Conservation (phyloP, 129 eudicot genomes). For the Chrysanthemum lavandulifolium region DNA sequence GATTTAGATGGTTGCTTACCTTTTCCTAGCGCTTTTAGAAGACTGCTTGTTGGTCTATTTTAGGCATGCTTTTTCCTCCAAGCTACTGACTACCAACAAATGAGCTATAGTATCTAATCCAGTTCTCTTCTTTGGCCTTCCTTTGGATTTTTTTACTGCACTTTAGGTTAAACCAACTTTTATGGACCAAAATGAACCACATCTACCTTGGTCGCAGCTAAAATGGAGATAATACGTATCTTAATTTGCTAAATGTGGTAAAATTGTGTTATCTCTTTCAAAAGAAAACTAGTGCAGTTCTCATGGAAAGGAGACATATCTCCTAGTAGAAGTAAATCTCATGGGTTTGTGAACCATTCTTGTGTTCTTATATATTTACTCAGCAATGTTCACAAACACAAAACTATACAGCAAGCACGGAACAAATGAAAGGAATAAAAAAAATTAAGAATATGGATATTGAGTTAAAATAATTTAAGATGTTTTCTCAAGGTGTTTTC, state of each 20-base stretch:
- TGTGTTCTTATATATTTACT: background rate
- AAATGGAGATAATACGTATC: background rate
- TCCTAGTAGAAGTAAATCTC: no score
- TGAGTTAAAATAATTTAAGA: background rate
- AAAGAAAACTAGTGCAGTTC: background rate
- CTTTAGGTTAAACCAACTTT: background rate
- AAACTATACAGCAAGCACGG: background rate
- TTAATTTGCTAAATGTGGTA: background rate
- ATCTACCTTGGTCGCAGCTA: background rate
- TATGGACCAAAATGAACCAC: background rate
- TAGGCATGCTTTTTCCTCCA: background rate
- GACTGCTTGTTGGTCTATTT: background rate
- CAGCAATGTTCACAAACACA: background rate
- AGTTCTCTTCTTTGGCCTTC: background rate
- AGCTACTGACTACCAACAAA: background rate
- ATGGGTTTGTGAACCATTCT: background rate
- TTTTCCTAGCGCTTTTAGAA: background rate
- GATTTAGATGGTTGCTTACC: background rate
- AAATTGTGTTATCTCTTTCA: background rate
- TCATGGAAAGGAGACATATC: background rate
- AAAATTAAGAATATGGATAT: background rate
- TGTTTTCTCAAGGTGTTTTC: background rate
- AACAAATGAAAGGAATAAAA: background rate
- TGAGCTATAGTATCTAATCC: background rate
- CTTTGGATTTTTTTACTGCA: background rate